Base-by-base conservation (phyloP, 2,329 filamentous ascomycete genomes). In the Ceratocystiopsis brevicomis region DNA sequence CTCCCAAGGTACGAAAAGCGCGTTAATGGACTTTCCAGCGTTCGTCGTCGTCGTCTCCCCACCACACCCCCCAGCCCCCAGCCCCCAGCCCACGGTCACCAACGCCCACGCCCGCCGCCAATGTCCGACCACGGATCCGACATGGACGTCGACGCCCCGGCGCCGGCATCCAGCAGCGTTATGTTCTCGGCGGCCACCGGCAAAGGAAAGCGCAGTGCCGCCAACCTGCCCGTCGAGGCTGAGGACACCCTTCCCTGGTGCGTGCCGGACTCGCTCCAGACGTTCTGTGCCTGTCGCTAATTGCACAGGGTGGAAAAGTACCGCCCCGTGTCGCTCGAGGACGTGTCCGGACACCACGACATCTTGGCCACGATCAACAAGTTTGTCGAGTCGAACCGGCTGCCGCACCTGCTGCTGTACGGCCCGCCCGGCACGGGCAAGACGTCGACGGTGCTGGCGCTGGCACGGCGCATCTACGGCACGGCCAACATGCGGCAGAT, bases 331-430 rank as follows among this genome's bases (percentile, higher is more conserved):
- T 85, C 82, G 2, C 74, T 98, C 39, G 76, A 80, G 52, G 90
- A 98, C 61, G 90, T 98, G 45, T 93, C 86, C 3, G 90, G 90
- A 17, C 90, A 98, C 61, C 82, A 95, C 57, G 90, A 98, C 61
- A 96, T 98, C 56, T 76, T 98, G 50, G 78, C 87, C 5, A 98
- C 90, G 2, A 93, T 98, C 65, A 95, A 95, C 69, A 90, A 87
- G 59, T 98, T 98, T 55, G 76, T 98, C 57, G 87, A 96, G 57
- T 74, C 83, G 45, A 96, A 98, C 63, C 76, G 87, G 52, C 71
- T 98, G 43, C 90, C 90, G 9, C 90, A 98, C 66, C 79, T 98
- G 37, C 79, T 98, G 15, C 81, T 98, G 48, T 98, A 98, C 57
- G 90, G 90, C 0, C 90, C 90, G 6, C 90, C 90, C 0, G 90